Evolutionary conservation across 768 basidiomycete species (phyloP).

Genomic region (Suillus placidus): DNA sequence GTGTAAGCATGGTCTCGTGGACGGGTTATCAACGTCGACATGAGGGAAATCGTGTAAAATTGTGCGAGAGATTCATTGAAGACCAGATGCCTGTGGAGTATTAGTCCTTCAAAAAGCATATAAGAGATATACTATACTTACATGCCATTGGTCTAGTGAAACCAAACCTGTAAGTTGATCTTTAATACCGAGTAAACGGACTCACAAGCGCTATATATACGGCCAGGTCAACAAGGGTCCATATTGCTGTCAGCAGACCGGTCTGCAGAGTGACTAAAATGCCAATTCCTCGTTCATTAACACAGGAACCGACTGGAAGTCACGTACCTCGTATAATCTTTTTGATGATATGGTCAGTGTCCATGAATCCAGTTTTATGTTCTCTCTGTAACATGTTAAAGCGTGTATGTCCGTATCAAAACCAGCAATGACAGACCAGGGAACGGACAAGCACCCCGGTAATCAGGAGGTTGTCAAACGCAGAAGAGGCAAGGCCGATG

Average conservation of each 20-base stretch:
- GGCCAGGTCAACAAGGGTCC: conserved; percentile 36
- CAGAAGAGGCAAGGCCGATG: conserved; percentile 49
- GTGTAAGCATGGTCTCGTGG: conserved; percentile 18
- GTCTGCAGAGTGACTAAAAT: conserved; percentile 43
- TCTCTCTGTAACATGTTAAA: conserved; percentile 31
- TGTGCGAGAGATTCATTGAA: conserved; percentile 38
- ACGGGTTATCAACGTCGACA: conserved; percentile 38
- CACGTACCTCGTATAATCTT: conserved; percentile 37
- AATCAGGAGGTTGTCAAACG: conserved; percentile 50
- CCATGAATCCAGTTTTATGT: conserved; percentile 38
- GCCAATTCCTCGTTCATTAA: background rate
- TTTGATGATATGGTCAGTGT: conserved; percentile 42
- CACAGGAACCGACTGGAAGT: background rate
- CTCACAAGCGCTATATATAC: conserved; percentile 29
- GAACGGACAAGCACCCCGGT: conserved; percentile 43
- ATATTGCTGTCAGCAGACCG: conserved; percentile 41
- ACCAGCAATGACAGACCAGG: conserved; percentile 37
- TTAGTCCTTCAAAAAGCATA: background rate
- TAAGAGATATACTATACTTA: conserved; percentile 8
- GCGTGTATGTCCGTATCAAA: background rate
- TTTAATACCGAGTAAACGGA: background rate
- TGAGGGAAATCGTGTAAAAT: conserved; percentile 38
- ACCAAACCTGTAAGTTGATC: conserved; percentile 11
- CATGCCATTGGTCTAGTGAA: conserved; percentile 25
- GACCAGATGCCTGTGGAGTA: conserved; percentile 25